phyloP scores from a whole-genome alignment of 2,329 filamentous ascomycete species.

The Stagonosporopsis rhizophila region DNA sequence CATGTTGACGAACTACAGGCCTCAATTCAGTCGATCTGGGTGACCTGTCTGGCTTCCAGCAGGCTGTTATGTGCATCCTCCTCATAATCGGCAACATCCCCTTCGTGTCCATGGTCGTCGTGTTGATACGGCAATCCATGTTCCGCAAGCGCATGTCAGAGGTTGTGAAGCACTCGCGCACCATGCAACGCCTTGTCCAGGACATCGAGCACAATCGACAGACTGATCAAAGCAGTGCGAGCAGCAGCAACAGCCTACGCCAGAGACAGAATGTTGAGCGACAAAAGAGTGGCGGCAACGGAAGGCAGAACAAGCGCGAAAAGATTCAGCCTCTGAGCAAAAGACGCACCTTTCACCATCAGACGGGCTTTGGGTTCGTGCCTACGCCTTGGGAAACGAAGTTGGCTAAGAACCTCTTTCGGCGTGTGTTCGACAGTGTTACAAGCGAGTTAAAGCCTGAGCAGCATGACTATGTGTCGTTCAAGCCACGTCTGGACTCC shows the following conservation, averaged over 20 bases:
- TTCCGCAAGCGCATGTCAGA: constrained; percentile 40
- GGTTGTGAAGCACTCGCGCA: constrained; percentile 36
- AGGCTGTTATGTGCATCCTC: constrained; percentile 36
- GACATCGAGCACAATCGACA: constrained; percentile 34
- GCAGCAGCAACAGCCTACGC: constrained; percentile 13
- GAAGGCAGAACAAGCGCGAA: background rate
- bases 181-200: constrained; percentile 31
- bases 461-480: constrained; percentile 41
- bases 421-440: constrained; percentile 26
- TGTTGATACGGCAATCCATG: constrained; percentile 33
- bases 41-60: constrained; percentile 36
- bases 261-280: constrained; percentile 9
- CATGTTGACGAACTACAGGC: constrained; percentile 20
- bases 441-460: constrained; percentile 31
- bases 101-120: constrained; percentile 39
- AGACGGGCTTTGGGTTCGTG: constrained; percentile 38
- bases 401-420: constrained; percentile 31
- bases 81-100: constrained; percentile 42
- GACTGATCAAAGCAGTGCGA: constrained; percentile 10
- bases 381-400: constrained; percentile 43
- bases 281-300: background rate
- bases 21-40: constrained; percentile 38
- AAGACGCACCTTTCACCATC: constrained; percentile 34
- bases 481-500: constrained; percentile 39
- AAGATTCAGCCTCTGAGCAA: constrained; percentile 25